Evolutionary conservation across 495 filamentous ascomycete genomes (phyloP).

Genomic region (Podospora bellae-mahoneyi): DNA sequence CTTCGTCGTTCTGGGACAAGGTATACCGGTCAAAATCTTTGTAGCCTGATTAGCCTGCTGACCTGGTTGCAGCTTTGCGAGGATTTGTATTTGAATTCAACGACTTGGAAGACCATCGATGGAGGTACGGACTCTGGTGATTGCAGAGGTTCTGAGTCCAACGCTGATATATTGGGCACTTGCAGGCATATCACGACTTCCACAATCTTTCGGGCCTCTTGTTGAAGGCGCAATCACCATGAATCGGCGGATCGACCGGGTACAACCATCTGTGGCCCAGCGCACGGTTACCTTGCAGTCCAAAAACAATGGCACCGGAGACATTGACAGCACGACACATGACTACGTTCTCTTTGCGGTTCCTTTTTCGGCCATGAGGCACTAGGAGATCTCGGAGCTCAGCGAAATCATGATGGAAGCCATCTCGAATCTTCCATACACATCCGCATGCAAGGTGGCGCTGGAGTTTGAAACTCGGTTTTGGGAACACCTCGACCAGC

Average conservation of each 20-base stretch:
- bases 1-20: slow-evolving; percentile 36
- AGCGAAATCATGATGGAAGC: slow-evolving; percentile 51
- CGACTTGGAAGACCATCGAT: slow-evolving; percentile 62
- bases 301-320: slow-evolving; percentile 37
- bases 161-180: background rate
- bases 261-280: slow-evolving; percentile 45
- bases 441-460: slow-evolving; percentile 60
- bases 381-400: slow-evolving; percentile 45
- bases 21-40: background rate
- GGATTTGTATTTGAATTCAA: slow-evolving; percentile 57
- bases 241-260: slow-evolving; percentile 48
- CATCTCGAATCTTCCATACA: slow-evolving; percentile 57
- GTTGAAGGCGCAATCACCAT: slow-evolving; percentile 54
- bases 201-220: slow-evolving; percentile 58
- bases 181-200: slow-evolving; percentile 51
- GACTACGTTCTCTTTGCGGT: slow-evolving; percentile 64
- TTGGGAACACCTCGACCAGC: slow-evolving; percentile 61
- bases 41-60: background rate
- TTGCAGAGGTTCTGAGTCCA: background rate
- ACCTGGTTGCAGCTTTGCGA: slow-evolving; percentile 40
- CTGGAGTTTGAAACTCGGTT: slow-evolving; percentile 62
- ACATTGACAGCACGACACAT: slow-evolving; percentile 44
- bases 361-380: slow-evolving; percentile 57
- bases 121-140: slow-evolving; percentile 30
- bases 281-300: slow-evolving; percentile 31